Percentiles rank a stretch among this genome's conserved stretches.
These are phyloP conservation scores for Emericellopsis atlantica DNA, from an alignment of 2,329 filamentous ascomycete genomes.

Conservation along the genomic window DNA sequence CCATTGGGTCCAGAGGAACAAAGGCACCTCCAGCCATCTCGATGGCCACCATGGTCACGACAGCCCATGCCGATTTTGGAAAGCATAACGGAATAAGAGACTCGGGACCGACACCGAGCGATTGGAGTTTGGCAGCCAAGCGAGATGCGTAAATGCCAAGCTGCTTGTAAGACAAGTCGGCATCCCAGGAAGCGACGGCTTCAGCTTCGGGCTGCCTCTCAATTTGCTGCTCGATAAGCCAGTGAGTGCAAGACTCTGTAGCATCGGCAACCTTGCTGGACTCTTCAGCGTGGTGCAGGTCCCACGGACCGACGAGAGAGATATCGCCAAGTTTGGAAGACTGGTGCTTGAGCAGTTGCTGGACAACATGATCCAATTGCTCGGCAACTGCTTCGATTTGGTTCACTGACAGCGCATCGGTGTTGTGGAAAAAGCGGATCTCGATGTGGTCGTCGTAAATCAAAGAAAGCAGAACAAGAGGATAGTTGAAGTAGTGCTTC, in stretches of 20 bases:
- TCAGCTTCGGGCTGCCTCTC: conserved; percentile 10
- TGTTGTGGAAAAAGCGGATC: neutral
- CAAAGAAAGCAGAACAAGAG: conserved; percentile 2
- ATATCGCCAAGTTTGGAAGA: neutral
- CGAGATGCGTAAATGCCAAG: neutral
- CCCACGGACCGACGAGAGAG: neutral
- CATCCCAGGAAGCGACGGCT: conserved; percentile 30
- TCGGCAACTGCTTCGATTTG: neutral
- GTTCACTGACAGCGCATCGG: neutral
- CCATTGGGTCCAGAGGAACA: conserved; percentile 2
- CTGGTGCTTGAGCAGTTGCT: neutral
- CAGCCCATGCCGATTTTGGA: conserved; percentile 2
- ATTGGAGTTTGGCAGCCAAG: neutral
- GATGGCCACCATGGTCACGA: conserved; percentile 4
- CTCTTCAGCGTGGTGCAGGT: conserved; percentile 1
- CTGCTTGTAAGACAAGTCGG: conserved; percentile 24
- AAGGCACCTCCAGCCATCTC: conserved; percentile 4
- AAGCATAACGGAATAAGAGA: conserved; percentile 3
- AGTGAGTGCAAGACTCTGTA: conserved; percentile 1
- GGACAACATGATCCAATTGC: neutral
- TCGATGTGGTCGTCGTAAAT: conserved; percentile 1
- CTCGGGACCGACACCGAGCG: neutral
- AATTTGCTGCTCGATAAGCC: conserved; percentile 1
- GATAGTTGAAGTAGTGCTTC: conserved; percentile 4
- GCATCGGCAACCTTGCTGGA: neutral